Evolutionary conservation across 2,329 filamentous ascomycete genomes (phyloP).

Genomic region (Rhexocercosporidium sp.): DNA sequence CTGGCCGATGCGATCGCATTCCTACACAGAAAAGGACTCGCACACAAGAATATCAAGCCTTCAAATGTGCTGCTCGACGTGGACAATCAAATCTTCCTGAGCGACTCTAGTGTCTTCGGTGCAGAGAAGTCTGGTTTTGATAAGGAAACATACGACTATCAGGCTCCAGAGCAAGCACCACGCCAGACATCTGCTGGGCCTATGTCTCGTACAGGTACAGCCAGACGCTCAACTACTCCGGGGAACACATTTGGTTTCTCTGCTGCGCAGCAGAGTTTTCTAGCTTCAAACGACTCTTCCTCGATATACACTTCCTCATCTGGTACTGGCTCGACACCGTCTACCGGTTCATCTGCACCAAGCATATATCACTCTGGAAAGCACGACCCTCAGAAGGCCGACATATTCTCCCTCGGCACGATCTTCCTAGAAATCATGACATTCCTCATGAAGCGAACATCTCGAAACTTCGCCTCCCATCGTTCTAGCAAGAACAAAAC

Average conservation of each 20-base stretch:
- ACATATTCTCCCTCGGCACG: slow-evolving; percentile 76
- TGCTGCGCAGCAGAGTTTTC: slow-evolving; percentile 7
- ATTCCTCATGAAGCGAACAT: slow-evolving; percentile 70
- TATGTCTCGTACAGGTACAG: slow-evolving; percentile 43
- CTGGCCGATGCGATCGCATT: slow-evolving; percentile 69
- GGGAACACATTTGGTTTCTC: slow-evolving; percentile 18
- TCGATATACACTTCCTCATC: slow-evolving; percentile 36
- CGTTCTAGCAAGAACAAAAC: slow-evolving; percentile 68
- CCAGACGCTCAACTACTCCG: slow-evolving; percentile 38
- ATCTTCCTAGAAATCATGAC: slow-evolving; percentile 75
- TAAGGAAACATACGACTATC: slow-evolving; percentile 74
- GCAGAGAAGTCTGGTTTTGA: slow-evolving; percentile 60
- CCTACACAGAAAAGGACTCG: slow-evolving; percentile 66
- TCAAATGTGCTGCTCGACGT: slow-evolving; percentile 71
- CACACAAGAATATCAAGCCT: slow-evolving; percentile 72
- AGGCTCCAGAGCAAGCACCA: slow-evolving; percentile 64
- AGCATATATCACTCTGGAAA: slow-evolving; percentile 36
- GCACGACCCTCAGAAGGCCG: slow-evolving; percentile 62
- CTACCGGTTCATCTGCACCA: slow-evolving; percentile 16
- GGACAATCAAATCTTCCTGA: slow-evolving; percentile 69
- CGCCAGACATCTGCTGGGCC: slow-evolving; percentile 39
- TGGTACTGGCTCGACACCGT: slow-evolving; percentile 5
- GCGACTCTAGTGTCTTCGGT: slow-evolving; percentile 61
- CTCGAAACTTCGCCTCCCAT: slow-evolving; percentile 68
- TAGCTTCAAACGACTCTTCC: slow-evolving; percentile 31